A percentile compares a stretch with the other conserved stretches of the same genome.
These are phyloP conservation scores for Apiotrichum akiyoshidainum DNA, from an alignment of 1,284 basidiomycete species.

Conservation along the genomic window DNA sequence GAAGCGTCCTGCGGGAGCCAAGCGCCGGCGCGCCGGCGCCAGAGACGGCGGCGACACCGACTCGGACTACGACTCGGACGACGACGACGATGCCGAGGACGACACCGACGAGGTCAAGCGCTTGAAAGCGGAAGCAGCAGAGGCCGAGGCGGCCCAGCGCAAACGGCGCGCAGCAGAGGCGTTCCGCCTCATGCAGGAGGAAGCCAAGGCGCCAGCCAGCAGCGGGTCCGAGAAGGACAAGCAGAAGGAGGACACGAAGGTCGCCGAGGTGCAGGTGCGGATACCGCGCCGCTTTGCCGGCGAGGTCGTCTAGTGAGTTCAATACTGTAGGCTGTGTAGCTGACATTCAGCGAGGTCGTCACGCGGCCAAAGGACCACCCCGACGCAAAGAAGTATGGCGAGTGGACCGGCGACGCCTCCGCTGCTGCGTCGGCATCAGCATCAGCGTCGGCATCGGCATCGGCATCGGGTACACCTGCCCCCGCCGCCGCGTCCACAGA, in stretches of 20 bases:
- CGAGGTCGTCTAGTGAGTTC: constrained; percentile 44
- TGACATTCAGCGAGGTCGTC: constrained; percentile 40
- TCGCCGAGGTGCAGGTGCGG: constrained; percentile 39
- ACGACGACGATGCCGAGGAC: constrained; percentile 13
- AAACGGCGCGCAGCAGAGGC: constrained; percentile 17
- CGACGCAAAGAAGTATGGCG: constrained; percentile 35
- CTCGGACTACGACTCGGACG: constrained; percentile 15
- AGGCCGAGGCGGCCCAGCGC: constrained; percentile 17
- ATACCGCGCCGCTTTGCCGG: constrained; percentile 46
- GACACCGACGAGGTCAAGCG: constrained; percentile 25
- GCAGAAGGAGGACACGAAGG: constrained; percentile 13
- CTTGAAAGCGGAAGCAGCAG: constrained; percentile 25
- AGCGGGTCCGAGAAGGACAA: not conserved
- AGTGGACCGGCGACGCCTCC: constrained; percentile 9
- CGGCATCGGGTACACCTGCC: not conserved
- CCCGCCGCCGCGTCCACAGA: constrained; percentile 5
- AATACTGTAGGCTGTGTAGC: not conserved
- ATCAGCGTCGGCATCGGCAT: not conserved
- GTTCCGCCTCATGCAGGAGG: constrained; percentile 16
- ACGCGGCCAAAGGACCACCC: constrained; percentile 35
- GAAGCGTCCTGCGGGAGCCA: constrained; percentile 5
- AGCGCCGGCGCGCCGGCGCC: constrained; percentile 4
- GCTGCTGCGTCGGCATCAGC: too few species aligned
- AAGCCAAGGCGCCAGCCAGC: not conserved
- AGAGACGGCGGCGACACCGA: constrained; percentile 7